Evolutionary conservation across 805 yeast species (phyloP), one percentile per base, ranked within the genome.

Genomic region (Candida easanensis): DNA sequence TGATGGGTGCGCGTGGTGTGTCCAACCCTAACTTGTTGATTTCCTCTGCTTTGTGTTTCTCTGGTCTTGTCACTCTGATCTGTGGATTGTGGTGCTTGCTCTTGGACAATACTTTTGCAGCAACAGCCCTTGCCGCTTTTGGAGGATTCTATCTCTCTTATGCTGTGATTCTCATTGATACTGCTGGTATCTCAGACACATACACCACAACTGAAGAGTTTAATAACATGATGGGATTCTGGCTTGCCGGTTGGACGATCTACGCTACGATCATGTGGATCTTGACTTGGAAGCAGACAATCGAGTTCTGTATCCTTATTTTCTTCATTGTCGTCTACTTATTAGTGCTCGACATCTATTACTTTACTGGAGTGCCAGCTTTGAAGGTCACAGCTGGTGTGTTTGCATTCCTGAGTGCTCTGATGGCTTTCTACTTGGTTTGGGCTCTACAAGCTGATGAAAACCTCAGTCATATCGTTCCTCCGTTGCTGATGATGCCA

Each of bases 131-230:
- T 39, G 61, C 70, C 21, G 69, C 73, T 56, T 78, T 71, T 61
- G 82, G 82, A 19, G 76, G 79, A 1, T 78, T 77, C 56, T 78
- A 80, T 76, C 60, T 73, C 41, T 64, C 74, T 4, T 77, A 67
- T 53, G 75, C 76, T 3, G 70, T 73, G 41, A 62, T 77, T 6
- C 56, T 68, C 42, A 68, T 73, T 46, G 68, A 69, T 33, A 58
- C 68, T 5, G 76, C 76, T 52, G 74, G 71, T 1, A 66, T 75
- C 21, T 45, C 58, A 1, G 60, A 63, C 1, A 63, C 71, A 1
- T 77, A 76, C 46, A 54, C 58, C 14, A 59, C 68, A 11, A 56
- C 60, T 4, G 59, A 61, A 4, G 74, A 68, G 31, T 68, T 63
- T 38, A 54, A 50, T 27, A 70, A 74, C 43, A 76, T 77, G 7